Base-by-base conservation (phyloP, 2,329 filamentous ascomycete genomes). In the Aureobasidium sp. region DNA sequence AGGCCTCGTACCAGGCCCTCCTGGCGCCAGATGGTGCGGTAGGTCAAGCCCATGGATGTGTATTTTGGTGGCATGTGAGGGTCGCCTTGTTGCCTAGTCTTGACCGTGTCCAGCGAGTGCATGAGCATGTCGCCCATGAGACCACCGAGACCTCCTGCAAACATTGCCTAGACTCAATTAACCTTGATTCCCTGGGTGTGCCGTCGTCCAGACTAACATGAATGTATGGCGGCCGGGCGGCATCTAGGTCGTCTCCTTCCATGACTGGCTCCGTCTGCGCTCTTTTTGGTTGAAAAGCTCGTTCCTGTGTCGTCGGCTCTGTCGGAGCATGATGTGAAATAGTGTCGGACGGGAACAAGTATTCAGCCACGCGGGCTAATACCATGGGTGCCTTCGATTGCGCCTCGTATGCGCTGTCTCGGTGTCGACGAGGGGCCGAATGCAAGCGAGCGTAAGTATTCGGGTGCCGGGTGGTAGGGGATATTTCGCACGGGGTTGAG, bases 21-120 rank as follows among this genome's bases (percentile, higher is more conserved):
- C 73, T 99, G 92, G 62, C 91, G 85, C 76, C 89, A 89, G 71
- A 99, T 99, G 44, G 89, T 97, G 72, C 89, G 84, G 77, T 97
- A 99, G 4, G 93, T 94, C 63, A 88, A 89, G 42, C 89, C 89
- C 75, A 97, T 86, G 17, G 91, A 93, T 12, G 89, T 88, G 77
- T 99, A 99, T 77, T 90, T 96, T 1, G 94, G 89, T 25, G 94
- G 94, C 64, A 96, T 84, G 73, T 94, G 88, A 48, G 93, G 92
- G 71, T 97, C 94, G 70, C 93, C 94, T 77, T 99, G 94, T 75
- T 99, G 95, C 68, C 94, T 85, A 51, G 94, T 99, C 78, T 99
- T 99, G 70, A 99, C 94, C 0, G 94, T 99, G 75, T 99, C 94
- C 71, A 99, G 84, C 49, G 93, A 97, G 78, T 99, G 94, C 94